These are phyloP conservation scores for Trametes sp. DNA, from an alignment of 1,284 basidiomycete species.

Conservation along the genomic window DNA sequence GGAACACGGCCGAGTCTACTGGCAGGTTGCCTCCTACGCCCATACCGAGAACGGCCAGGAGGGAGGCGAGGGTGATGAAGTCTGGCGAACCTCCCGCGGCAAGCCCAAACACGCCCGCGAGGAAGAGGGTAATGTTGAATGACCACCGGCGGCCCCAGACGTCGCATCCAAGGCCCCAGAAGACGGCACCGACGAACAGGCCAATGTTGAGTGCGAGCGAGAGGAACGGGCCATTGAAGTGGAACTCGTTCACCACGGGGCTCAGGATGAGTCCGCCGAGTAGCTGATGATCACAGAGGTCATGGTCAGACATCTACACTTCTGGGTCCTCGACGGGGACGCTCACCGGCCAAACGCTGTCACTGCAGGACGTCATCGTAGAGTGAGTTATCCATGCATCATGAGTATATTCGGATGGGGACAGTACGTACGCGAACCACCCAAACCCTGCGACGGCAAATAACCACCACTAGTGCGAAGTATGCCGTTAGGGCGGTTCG, in stretches of 20 bases:
- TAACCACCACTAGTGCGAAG: conserved; percentile 55
- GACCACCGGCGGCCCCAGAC: conserved; percentile 72
- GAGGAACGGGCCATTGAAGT: conserved; percentile 61
- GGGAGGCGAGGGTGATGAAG: conserved; percentile 52
- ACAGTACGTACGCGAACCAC: conserved; percentile 67
- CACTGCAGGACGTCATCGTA: conserved; percentile 44
- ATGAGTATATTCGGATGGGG: neutral
- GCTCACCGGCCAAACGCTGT: conserved; percentile 58
- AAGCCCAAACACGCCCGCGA: conserved; percentile 64
- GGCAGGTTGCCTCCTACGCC: conserved; percentile 65
- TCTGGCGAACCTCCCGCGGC: conserved; percentile 53
- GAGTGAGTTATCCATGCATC: too few relatives aligned
- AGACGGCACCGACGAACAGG: conserved; percentile 67
- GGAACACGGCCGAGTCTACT: conserved; percentile 71
- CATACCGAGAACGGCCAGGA: conserved; percentile 53
- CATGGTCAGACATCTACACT: neutral
- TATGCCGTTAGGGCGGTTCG: neutral
- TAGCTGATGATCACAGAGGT: conserved; percentile 47
- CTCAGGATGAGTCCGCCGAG: conserved; percentile 63
- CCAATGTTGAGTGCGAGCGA: conserved; percentile 68
- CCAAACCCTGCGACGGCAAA: conserved; percentile 72
- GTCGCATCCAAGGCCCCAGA: conserved; percentile 70
- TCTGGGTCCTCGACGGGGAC: neutral
- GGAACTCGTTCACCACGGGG: conserved; percentile 64
- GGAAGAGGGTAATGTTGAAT: conserved; percentile 70